These are phyloP conservation scores for Phytophthora idaei DNA, from an alignment of 352 stramenopile species.

Conservation along the genomic window DNA sequence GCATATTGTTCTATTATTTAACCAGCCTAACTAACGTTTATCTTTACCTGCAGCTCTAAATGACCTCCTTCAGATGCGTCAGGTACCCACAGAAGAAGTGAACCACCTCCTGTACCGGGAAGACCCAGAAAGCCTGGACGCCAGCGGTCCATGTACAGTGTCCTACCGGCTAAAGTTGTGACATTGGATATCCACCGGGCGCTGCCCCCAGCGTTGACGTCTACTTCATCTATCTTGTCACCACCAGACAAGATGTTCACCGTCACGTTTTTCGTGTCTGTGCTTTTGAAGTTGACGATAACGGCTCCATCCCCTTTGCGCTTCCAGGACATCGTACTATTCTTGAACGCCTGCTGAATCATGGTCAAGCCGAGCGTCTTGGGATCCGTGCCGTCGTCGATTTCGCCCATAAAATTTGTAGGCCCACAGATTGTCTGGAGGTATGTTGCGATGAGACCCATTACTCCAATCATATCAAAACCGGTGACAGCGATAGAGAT, in stretches of 20 bases:
- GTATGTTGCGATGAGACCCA: conserved; percentile 48
- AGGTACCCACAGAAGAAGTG: conserved; percentile 66
- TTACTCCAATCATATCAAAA: conserved; percentile 66
- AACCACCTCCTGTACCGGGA: conserved; percentile 62
- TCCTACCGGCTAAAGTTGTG: conserved; percentile 51
- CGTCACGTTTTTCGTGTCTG: conserved; percentile 45
- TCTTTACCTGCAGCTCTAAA: conserved; percentile 49
- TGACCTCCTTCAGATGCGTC: conserved; percentile 43
- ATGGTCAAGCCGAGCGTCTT: conserved; percentile 49
- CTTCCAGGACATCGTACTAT: conserved; percentile 47
- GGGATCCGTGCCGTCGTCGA: conserved; percentile 53
- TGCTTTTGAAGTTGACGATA: conserved; percentile 48
- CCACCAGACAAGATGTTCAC: conserved; percentile 59
- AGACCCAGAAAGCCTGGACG: conserved; percentile 60
- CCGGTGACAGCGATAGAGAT: conserved; percentile 48
- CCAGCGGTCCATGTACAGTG: conserved; percentile 75
- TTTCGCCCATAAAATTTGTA: conserved; percentile 56
- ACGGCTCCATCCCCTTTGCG: conserved; percentile 42
- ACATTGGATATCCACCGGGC: conserved; percentile 46
- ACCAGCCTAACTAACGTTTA: conserved; percentile 53
- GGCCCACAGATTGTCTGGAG: conserved; percentile 66
- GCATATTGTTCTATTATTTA: background rate
- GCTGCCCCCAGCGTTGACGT: conserved; percentile 34
- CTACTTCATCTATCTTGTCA: conserved; percentile 43
- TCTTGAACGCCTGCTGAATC: conserved; percentile 48